phyloP scores from a whole-genome alignment of 306 rosid species.

The Leucaena leucocephala region DNA sequence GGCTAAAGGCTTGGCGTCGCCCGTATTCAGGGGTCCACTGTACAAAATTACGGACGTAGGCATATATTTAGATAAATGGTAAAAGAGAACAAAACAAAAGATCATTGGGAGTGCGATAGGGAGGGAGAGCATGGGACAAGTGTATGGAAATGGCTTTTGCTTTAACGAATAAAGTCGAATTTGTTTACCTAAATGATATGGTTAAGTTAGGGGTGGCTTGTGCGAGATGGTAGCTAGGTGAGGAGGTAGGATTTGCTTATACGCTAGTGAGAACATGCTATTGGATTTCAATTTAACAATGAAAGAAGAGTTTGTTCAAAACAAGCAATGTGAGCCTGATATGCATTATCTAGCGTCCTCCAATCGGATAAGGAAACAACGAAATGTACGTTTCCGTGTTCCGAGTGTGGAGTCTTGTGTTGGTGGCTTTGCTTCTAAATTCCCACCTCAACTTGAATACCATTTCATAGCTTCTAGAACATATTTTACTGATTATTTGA shows the following conservation, averaged over 20 bases:
- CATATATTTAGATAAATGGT: not conserved
- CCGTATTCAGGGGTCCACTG: not conserved
- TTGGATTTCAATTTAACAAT: conserved; percentile 18
- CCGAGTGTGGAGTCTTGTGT: not conserved
- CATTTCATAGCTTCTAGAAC: too few relatives aligned
- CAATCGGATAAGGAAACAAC: not conserved
- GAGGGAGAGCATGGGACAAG: not conserved
- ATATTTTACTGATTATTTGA: too few relatives aligned
- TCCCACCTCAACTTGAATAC: not conserved
- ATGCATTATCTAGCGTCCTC: too few relatives aligned
- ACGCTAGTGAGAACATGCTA: conserved; percentile 38
- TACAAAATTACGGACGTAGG: not conserved
- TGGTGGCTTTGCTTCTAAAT: not conserved
- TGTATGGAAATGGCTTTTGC: conserved; percentile 12
- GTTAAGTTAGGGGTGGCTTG: not conserved
- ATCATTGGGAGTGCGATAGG: not conserved
- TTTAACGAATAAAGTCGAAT: conserved; percentile 12
- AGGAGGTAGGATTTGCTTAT: conserved; percentile 36
- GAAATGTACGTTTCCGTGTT: not conserved
- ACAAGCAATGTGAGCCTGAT: conserved; percentile 22
- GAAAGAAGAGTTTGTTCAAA: conserved; percentile 26
- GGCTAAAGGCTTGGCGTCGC: too few relatives aligned
- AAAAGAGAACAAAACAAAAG: not conserved
- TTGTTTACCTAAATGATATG: not conserved
- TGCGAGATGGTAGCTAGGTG: not conserved